Base-by-base conservation (phyloP, 2,329 filamentous ascomycete species). In the Curvularia hawaiiensis region DNA sequence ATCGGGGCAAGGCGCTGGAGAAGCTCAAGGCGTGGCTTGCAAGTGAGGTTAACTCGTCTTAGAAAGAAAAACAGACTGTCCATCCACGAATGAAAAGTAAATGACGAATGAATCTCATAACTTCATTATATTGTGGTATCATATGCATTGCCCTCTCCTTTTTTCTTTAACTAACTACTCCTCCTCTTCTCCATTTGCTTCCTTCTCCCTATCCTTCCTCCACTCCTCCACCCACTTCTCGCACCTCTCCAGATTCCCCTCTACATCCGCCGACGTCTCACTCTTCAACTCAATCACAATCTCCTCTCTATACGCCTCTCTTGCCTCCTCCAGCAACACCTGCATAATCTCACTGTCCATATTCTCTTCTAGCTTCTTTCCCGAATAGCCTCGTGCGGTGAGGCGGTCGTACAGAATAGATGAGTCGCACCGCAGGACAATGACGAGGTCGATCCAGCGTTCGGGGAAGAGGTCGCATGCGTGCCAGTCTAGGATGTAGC, bases 311-410 rank as follows among this genome's bases (percentile, higher is more conserved):
- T 94, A 99, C 11, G 90, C 86, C 62, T 97, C 93, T 59, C 88
- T 83, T 31, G 95, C 95, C 80, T 99, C 95, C 66, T 97, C 89
- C 20, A 96, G 81, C 54, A 99, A 80, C 26, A 98, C 91, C 72
- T 97, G 90, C 88, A 99, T 98, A 73, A 99, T 98, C 80, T 99
- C 95, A 30, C 91, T 90, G 77, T 99, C 95, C 59, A 99, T 81
- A 73, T 99, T 99, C 77, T 98, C 95, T 76, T 98, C 91, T 43
- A 99, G 81, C 77, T 99, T 99, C 61, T 85, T 83, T 72, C 95
- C 91, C 60, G 86, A 83, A 76, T 97, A 97, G 61, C 91, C 90
- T 64, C 93, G 85, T 41, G 85, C 85, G 52, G 84, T 86, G 52
- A 99, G 79, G 52, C 95, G 86, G 76, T 99, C 95, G 73, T 95